phyloP scores from a whole-genome alignment of 805 yeast species.

The Saturnispora besseyi region DNA sequence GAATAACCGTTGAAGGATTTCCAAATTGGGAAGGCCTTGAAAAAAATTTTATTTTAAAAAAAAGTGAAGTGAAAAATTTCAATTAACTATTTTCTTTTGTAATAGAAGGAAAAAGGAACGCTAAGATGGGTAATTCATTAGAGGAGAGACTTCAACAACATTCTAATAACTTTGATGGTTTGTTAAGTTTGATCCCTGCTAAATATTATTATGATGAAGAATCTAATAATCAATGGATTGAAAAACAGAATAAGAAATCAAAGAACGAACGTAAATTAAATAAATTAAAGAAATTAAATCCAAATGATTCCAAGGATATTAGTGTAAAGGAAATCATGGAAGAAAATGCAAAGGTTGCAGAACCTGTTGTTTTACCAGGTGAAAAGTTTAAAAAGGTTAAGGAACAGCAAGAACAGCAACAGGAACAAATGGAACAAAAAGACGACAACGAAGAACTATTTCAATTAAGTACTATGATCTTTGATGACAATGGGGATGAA shows the following conservation, averaged over 20 bases:
- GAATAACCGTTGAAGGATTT: background rate
- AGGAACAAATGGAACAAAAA: slow-evolving; percentile 18
- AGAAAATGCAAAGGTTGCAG: slow-evolving; percentile 46
- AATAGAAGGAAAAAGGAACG: background rate
- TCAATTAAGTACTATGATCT: slow-evolving; percentile 2
- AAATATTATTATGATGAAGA: slow-evolving; percentile 90
- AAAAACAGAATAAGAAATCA: slow-evolving; percentile 61
- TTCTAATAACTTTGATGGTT: slow-evolving; percentile 78
- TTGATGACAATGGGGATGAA: slow-evolving; percentile 14
- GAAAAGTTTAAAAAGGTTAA: slow-evolving; percentile 9
- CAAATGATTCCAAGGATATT: slow-evolving; percentile 39
- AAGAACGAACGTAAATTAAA: slow-evolving; percentile 53
- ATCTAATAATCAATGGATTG: slow-evolving; percentile 73
- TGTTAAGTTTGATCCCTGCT: slow-evolving; percentile 86
- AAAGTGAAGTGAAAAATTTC: background rate
- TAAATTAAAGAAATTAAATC: slow-evolving; percentile 69
- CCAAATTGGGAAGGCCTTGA: background rate
- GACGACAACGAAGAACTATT: slow-evolving; percentile 15
- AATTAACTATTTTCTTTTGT: slow-evolving; percentile 2
- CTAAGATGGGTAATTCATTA: slow-evolving; percentile 15
- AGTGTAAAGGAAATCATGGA: slow-evolving; percentile 55
- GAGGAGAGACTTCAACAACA: slow-evolving; percentile 72
- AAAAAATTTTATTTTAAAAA: slow-evolving; percentile 2
- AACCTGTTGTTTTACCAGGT: slow-evolving; percentile 34
- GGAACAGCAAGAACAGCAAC: slow-evolving; percentile 3